These are phyloP conservation scores for Entophlyctis helioformis DNA, from an alignment of 192 early-diverging fungal species.

Conservation along the genomic window DNA sequence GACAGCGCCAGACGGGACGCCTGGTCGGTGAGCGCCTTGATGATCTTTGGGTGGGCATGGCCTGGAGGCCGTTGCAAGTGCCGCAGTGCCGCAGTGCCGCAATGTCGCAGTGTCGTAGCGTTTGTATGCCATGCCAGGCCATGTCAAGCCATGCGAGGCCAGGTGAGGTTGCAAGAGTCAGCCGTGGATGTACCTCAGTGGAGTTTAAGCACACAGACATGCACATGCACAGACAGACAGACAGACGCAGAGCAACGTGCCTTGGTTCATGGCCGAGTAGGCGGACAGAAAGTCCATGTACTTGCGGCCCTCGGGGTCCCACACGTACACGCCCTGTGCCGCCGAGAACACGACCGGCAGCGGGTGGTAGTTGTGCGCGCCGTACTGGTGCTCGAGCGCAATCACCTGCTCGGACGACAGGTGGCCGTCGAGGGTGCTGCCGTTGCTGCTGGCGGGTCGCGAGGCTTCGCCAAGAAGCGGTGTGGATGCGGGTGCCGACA, in stretches of 20 bases:
- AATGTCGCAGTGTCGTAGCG: no score
- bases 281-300: slow-evolving; percentile 85
- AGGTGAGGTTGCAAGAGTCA: no score
- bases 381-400: slow-evolving; percentile 69
- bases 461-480: slow-evolving; percentile 13
- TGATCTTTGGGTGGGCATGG: slow-evolving; percentile 93
- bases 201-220: no score
- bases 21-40: slow-evolving; percentile 82
- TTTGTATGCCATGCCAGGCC: no score
- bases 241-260: slow-evolving; percentile 4
- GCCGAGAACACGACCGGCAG: slow-evolving; percentile 83
- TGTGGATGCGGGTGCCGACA: no score
- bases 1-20: slow-evolving; percentile 71
- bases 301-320: slow-evolving; percentile 80
- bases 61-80: slow-evolving; percentile 21
- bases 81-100: not conserved
- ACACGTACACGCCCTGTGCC: slow-evolving; percentile 82
- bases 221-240: no score
- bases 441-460: slow-evolving; percentile 7
- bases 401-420: slow-evolving; percentile 13
- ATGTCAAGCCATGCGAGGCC: no score
- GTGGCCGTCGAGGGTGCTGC: slow-evolving; percentile 2
- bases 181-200: no score
- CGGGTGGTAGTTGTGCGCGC: slow-evolving; percentile 99
- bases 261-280: slow-evolving; percentile 79